Percentiles rank a stretch among this genome's conserved stretches.
Evolutionary conservation across 1,284 basidiomycete species (phyloP).

Genomic region (Tylopilus orsonianus): DNA sequence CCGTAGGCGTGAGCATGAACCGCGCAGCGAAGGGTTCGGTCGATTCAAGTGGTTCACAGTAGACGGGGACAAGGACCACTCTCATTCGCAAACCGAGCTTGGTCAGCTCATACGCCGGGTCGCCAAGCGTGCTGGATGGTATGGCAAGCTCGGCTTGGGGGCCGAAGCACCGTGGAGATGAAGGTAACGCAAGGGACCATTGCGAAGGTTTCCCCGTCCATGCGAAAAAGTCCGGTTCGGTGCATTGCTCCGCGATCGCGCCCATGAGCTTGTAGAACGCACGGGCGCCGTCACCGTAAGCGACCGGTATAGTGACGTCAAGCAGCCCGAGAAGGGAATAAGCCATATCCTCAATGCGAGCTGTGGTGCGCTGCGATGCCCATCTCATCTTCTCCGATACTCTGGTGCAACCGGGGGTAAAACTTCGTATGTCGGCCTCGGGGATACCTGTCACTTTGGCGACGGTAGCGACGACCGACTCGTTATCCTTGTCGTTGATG

Average conservation of each 20-base stretch:
- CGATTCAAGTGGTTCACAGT: conserved; percentile 23
- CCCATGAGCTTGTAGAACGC: conserved; percentile 27
- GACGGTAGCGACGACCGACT: conserved; percentile 16
- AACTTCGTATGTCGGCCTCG: conserved; percentile 26
- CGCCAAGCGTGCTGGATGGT: conserved; percentile 17
- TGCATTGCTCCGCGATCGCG: conserved; percentile 19
- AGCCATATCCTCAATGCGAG: conserved; percentile 24
- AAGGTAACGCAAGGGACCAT: conserved; percentile 27
- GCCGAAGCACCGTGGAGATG: conserved; percentile 21
- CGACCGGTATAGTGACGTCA: conserved; percentile 22
- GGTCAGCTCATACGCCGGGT: conserved; percentile 25
- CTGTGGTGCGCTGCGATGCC: conserved; percentile 24
- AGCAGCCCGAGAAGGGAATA: conserved; percentile 29
- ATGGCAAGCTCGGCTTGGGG: conserved; percentile 12
- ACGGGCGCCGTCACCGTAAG: conserved; percentile 27
- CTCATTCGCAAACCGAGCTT: conserved; percentile 22
- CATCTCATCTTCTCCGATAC: conserved; percentile 28
- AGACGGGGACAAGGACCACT: conserved; percentile 24
- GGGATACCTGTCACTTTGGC: conserved; percentile 22
- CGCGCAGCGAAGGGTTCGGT: conserved; percentile 13
- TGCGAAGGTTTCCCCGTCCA: conserved; percentile 25
- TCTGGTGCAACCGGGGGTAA: conserved; percentile 22
- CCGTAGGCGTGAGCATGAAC: conserved; percentile 20
- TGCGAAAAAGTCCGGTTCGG: conserved; percentile 26
- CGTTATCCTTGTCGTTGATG: conserved; percentile 29